Evolutionary conservation across 192 early-diverging fungal species (phyloP).

Genomic region (Linnemannia elongata): DNA sequence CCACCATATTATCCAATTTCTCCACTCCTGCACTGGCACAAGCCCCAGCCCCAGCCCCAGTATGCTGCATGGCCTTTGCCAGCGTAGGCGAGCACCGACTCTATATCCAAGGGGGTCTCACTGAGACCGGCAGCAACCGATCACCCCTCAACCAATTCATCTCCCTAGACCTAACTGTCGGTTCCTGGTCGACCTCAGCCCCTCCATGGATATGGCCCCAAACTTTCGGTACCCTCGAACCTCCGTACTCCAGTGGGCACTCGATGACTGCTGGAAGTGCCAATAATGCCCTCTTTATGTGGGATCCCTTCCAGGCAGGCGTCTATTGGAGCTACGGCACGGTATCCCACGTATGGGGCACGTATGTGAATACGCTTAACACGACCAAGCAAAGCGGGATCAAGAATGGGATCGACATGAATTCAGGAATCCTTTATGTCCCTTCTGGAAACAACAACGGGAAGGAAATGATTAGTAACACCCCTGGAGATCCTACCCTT

Average conservation of each 20-base stretch:
- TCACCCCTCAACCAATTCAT: not conserved
- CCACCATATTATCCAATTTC: not conserved
- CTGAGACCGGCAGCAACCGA: no score
- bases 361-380: not conserved
- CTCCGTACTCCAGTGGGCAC: not conserved
- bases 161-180: not conserved
- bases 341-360: not conserved
- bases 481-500: not conserved
- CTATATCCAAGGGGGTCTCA: not conserved
- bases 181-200: not conserved
- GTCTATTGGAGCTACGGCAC: not conserved
- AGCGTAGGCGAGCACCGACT: not conserved
- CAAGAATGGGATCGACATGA: not conserved
- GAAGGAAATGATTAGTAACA: not conserved
- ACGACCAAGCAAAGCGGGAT: not conserved
- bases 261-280: not conserved
- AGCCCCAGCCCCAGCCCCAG: not conserved
- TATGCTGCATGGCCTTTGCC: not conserved
- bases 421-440: not conserved
- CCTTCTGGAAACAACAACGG: not conserved
- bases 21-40: not conserved
- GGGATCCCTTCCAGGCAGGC: not conserved
- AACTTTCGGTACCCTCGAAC: not conserved
- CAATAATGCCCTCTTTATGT: not conserved
- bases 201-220: not conserved